Evolutionary conservation across 2,329 filamentous ascomycete genomes (phyloP).

Genomic region (Neoascochyta sp.): DNA sequence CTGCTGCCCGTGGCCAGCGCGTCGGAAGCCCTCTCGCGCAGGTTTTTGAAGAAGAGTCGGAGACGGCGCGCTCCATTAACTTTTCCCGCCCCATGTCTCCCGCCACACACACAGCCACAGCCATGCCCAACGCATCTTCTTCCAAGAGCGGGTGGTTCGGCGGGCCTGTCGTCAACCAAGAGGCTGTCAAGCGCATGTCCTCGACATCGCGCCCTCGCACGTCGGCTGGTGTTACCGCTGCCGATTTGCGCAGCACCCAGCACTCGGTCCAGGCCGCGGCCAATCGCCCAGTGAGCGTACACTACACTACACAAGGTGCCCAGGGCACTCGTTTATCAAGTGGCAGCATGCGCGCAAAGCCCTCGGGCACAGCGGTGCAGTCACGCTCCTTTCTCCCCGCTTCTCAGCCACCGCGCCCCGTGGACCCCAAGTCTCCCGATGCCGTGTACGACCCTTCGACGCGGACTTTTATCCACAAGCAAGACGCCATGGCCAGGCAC

Average conservation of each 20-base stretch:
- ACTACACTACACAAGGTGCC: constrained; percentile 30
- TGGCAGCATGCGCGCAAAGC: constrained; percentile 52
- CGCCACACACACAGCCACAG: constrained; percentile 10
- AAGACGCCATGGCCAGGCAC: constrained; percentile 34
- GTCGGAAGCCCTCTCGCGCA: constrained; percentile 38
- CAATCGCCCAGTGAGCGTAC: constrained; percentile 42
- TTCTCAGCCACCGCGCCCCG: constrained; percentile 17
- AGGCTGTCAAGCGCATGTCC: constrained; percentile 26
- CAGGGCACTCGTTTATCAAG: constrained; percentile 44
- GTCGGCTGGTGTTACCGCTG: constrained; percentile 16
- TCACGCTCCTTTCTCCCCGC: constrained; percentile 13
- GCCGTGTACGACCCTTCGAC: constrained; percentile 39
- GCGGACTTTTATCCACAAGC: constrained; percentile 37
- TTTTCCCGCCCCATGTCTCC: constrained; percentile 54
- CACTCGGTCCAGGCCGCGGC: constrained; percentile 37
- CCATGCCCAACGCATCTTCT: constrained; percentile 10
- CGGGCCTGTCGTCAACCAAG: constrained; percentile 34
- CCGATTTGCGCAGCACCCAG: constrained; percentile 22
- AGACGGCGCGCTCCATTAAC: constrained; percentile 47
- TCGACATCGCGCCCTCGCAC: constrained; percentile 28
- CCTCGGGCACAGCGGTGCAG: constrained; percentile 48
- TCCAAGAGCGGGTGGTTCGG: constrained; percentile 39
- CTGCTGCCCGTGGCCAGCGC: constrained; percentile 22
- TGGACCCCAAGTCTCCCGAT: constrained; percentile 37
- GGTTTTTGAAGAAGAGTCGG: constrained; percentile 44